A percentile compares a stretch with the other conserved stretches of the same genome.
phyloP scores from a whole-genome alignment of 305 asterid genomes.

The Fraxinus albicans region DNA sequence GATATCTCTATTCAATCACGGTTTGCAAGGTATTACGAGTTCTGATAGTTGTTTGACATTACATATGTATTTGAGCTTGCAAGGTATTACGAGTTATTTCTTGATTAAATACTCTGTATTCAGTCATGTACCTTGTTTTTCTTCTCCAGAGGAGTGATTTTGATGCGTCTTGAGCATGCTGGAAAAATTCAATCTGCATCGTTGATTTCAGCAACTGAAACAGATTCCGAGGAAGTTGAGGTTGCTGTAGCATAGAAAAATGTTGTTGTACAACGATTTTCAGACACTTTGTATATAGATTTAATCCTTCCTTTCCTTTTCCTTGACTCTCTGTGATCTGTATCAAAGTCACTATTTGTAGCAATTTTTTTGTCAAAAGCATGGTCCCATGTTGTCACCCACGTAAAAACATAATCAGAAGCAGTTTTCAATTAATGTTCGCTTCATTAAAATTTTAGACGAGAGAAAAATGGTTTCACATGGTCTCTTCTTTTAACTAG shows the following conservation, averaged over 20 bases:
- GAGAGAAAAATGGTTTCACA: neutral
- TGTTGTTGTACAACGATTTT: neutral
- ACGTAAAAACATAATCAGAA: neutral
- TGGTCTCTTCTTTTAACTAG: neutral
- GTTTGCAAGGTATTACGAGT: conserved; percentile 63
- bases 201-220: conserved; percentile 72
- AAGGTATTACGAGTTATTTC: neutral
- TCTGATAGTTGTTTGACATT: neutral
- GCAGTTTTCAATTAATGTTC: neutral
- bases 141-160: conserved; percentile 74
- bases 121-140: neutral
- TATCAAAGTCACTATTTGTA: neutral
- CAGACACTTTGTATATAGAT: neutral
- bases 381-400: neutral
- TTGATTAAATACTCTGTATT: neutral
- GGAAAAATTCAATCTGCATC: conserved; percentile 96
- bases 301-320: neutral
- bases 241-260: conserved; percentile 27
- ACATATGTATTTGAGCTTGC: neutral
- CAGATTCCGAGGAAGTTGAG: conserved; percentile 52
- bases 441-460: neutral
- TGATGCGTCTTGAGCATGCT: conserved; percentile 94
- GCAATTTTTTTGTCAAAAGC: neutral
- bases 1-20: conserved; percentile 95
- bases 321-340: neutral